Evolutionary conservation across 495 filamentous ascomycete genomes (phyloP).

Genomic region (Xylaria intraflava): DNA sequence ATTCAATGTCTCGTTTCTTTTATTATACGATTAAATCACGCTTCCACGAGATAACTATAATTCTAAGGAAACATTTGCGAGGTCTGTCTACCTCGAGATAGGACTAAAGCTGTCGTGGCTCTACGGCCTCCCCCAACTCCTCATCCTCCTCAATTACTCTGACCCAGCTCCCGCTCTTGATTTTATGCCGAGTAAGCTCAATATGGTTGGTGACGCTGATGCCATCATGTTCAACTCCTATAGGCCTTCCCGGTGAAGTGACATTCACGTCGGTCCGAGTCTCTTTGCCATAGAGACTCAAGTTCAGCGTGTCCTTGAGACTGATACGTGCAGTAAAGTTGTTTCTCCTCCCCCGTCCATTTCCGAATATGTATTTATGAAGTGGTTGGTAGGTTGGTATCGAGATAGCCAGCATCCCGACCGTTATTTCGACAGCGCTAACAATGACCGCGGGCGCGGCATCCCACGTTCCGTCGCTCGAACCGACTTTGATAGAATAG

Average conservation of each 20-base stretch:
- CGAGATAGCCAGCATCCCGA: conserved; percentile 12
- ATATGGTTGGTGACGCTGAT: conserved; percentile 16
- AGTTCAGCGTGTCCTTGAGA: conserved; percentile 3
- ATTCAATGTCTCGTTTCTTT: too few relatives aligned
- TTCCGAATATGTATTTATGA: neutral
- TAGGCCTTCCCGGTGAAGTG: conserved; percentile 5
- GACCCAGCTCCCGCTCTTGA: conserved; percentile 12
- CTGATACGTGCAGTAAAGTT: neutral
- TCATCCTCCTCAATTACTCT: conserved; percentile 14
- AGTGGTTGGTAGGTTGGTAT: conserved; percentile 14
- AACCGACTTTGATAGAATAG: conserved; percentile 3
- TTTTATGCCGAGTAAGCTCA: conserved; percentile 12
- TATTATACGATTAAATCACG: too few relatives aligned
- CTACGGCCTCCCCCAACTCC: neutral
- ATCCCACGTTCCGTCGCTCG: conserved; percentile 10
- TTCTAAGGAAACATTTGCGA: too few relatives aligned
- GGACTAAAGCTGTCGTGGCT: neutral
- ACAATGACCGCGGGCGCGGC: conserved; percentile 1
- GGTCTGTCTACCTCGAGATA: neutral
- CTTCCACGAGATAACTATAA: too few relatives aligned
- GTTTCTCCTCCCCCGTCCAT: neutral
- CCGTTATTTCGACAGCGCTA: conserved; percentile 3
- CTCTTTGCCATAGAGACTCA: conserved; percentile 1
- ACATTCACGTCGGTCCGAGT: conserved; percentile 2
- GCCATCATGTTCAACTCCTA: conserved; percentile 1